Conservation (phyloP, 176 grass and related monocot genomes). For the Aegilops tauschii region DNA sequence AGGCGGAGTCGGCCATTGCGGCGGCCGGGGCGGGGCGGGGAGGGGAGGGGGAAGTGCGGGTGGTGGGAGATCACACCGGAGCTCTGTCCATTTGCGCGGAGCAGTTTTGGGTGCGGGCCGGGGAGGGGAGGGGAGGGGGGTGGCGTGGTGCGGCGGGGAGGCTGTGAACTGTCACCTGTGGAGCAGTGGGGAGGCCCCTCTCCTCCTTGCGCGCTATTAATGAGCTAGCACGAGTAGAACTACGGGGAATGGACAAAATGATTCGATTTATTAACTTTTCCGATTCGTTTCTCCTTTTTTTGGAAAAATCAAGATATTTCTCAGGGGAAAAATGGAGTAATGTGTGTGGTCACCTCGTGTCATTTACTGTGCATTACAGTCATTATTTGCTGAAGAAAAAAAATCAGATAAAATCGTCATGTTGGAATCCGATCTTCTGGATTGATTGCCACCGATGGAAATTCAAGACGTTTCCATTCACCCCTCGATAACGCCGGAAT, state of each 20-base stretch:
- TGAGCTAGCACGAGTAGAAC: slow-evolving; percentile 24
- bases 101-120: not conserved
- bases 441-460: not conserved
- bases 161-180: slow-evolving; percentile 11
- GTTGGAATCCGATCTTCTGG: not conserved
- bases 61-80: slow-evolving; percentile 39
- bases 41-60: not conserved
- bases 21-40: not conserved
- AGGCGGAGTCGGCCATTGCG: slow-evolving; percentile 12
- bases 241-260: slow-evolving; percentile 47
- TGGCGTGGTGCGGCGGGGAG: not conserved
- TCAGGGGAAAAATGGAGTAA: not conserved
- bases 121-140: not conserved
- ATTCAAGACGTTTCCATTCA: not conserved
- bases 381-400: not conserved
- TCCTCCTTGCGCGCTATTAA: slow-evolving; percentile 15
- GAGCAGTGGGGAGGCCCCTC: not conserved
- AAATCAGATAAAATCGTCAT: not conserved
- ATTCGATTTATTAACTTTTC: not conserved
- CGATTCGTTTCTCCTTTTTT: not conserved
- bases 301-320: not conserved
- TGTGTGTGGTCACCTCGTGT: not conserved
- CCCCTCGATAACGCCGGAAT: not conserved
- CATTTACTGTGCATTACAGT: not conserved
- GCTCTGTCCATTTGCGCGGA: slow-evolving; percentile 37